Base-by-base conservation (phyloP, 768 basidiomycete genomes). In the Lactarius evosmus region DNA sequence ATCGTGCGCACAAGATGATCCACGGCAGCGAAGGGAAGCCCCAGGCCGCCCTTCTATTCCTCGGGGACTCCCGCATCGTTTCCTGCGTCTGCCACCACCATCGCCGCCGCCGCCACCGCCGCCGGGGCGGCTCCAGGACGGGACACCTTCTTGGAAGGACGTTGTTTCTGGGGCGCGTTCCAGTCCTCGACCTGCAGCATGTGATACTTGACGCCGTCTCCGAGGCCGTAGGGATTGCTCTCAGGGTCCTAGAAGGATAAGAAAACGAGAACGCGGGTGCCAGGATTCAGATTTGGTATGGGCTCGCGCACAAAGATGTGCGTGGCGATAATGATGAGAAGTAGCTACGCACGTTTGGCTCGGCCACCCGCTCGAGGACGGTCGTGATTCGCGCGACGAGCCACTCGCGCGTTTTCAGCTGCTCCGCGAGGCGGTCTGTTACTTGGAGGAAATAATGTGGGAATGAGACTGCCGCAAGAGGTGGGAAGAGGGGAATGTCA, bases 361-460 rank as follows among this genome's bases (percentile, higher is more conserved):
- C 87, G 5, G 91, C 93, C 25, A 95, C 83, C 12, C 87, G 85
- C 72, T 95, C 94, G 1, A 88, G 80, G 58, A 95, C 90, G n/a
- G 86, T 88, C 0, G 89, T 92, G 71, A 95, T 95, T 67, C 92
- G 81, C 7, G 91, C 93, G 34, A 95, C 93, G 68, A 95, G 89
- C 93, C 93, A 98, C 75, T 98, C 96, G 36, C 94, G 81, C 17
- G 85, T 87, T 77, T 90, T 91, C 67, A 96, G 78, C 73, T 94
- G 91, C 70, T 97, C 95, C 19, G 86, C 89, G 44, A 98, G 79
- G 69, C 87, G 85, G 0, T 87, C 89, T 0, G 87, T 89, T 3
- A 89, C 88, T 72, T 92, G 85, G 40, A 98, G 82, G 78, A 98
- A 98, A 75, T 95, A 94, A 75, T 98, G 95, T 56, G 96, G 95